These are phyloP conservation scores for Sporothrix humicola DNA, from an alignment of 2,329 filamentous ascomycete genomes.

Conservation along the genomic window DNA sequence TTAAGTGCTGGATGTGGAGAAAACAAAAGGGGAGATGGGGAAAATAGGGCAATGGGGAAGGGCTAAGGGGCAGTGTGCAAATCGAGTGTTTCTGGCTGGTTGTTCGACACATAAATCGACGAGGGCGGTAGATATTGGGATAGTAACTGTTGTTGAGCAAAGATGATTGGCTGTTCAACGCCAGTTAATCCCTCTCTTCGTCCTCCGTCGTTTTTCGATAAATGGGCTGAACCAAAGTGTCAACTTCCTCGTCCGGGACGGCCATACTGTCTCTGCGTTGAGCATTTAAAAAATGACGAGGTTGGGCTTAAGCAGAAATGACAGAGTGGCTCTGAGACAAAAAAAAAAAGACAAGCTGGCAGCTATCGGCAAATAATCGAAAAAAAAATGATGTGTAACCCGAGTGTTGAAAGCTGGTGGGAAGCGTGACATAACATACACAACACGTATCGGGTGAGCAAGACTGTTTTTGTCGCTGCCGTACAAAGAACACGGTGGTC, in stretches of 20 bases:
- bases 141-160: background rate
- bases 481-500: background rate
- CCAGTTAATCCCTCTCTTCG: background rate
- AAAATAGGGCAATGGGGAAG: background rate
- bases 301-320: background rate
- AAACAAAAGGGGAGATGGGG: background rate
- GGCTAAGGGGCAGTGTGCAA: slow-evolving; percentile 31
- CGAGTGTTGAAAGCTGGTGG: background rate
- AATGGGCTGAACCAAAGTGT: background rate
- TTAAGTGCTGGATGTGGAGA: background rate
- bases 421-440: no score
- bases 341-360: background rate
- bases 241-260: background rate
- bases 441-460: background rate
- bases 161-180: background rate
- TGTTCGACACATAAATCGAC: slow-evolving; percentile 24
- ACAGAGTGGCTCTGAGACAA: background rate
- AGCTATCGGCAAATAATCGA: slow-evolving; percentile 14
- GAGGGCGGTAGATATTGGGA: background rate
- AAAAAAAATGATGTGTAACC: slow-evolving; percentile 6
- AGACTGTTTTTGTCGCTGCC: slow-evolving; percentile 17
- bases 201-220: slow-evolving; percentile 21
- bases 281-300: background rate
- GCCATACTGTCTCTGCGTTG: background rate
- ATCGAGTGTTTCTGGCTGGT: slow-evolving; percentile 11